These are phyloP conservation scores for Pulveroboletus sp. DNA, from an alignment of 768 basidiomycete genomes.

Conservation along the genomic window DNA sequence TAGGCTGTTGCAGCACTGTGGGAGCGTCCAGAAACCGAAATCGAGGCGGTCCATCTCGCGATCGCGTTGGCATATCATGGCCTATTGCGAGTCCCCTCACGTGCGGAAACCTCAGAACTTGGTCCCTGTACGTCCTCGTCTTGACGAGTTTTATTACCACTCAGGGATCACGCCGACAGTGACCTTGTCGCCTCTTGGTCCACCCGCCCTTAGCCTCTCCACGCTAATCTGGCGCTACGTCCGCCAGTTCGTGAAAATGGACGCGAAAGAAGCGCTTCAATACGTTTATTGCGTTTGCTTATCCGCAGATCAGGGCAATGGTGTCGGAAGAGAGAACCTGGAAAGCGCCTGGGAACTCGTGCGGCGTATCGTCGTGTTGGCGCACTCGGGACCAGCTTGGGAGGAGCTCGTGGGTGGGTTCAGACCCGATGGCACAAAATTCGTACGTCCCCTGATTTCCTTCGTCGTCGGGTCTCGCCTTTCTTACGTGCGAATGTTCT, in stretches of 20 bases:
- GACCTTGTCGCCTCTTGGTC: slow-evolving; percentile 58
- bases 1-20: slow-evolving; percentile 89
- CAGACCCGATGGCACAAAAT: slow-evolving; percentile 81
- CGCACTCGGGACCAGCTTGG: slow-evolving; percentile 79
- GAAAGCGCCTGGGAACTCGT: slow-evolving; percentile 78
- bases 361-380: slow-evolving; percentile 71
- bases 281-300: slow-evolving; percentile 88
- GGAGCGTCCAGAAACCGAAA: slow-evolving; percentile 80
- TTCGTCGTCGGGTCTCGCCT: neutral
- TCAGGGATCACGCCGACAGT: slow-evolving; percentile 40
- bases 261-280: slow-evolving; percentile 90
- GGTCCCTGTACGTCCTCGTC: slow-evolving; percentile 58
- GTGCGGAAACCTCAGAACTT: slow-evolving; percentile 79
- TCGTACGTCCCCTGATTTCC: slow-evolving; percentile 48
- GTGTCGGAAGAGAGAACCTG: slow-evolving; percentile 79
- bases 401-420: slow-evolving; percentile 94
- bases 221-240: slow-evolving; percentile 91
- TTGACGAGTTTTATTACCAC: neutral
- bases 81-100: slow-evolving; percentile 74
- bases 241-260: slow-evolving; percentile 86
- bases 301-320: slow-evolving; percentile 62
- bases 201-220: slow-evolving; percentile 73
- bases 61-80: slow-evolving; percentile 93
- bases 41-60: slow-evolving; percentile 92
- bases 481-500: neutral